phyloP scores from a whole-genome alignment of 192 early-diverging fungal genomes.

The Chytriomyces hyalinus region DNA sequence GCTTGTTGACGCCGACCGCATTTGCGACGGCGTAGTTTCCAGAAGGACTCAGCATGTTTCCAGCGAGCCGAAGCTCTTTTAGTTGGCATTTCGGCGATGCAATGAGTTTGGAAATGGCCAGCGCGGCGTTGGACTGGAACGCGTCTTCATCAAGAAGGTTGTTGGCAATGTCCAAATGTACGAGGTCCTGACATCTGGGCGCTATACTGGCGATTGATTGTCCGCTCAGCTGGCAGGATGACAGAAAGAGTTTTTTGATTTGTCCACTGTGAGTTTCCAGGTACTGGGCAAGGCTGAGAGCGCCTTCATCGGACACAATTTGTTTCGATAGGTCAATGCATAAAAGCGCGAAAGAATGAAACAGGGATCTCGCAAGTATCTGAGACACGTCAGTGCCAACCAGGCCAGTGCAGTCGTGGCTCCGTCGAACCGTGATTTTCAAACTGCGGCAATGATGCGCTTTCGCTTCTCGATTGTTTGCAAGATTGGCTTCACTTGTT shows the following conservation, averaged over 20 bases:
- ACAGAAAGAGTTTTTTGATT: neutral
- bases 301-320: neutral
- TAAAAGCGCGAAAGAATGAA: too few species aligned
- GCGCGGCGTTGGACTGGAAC: neutral
- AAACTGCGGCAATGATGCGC: too few species aligned
- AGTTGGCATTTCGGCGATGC: neutral
- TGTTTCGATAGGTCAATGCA: neutral
- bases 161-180: neutral
- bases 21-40: neutral
- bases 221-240: neutral
- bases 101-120: neutral
- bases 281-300: neutral
- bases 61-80: neutral
- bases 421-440: too few species aligned
- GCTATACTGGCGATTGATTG: neutral
- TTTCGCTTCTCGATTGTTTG: too few species aligned
- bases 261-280: neutral
- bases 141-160: neutral
- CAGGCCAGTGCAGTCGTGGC: too few species aligned
- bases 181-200: neutral
- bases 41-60: slow-evolving; percentile 1
- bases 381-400: too few species aligned
- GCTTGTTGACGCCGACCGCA: neutral
- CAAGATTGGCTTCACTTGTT: too few species aligned
- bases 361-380: too few species aligned